Base-by-base conservation (phyloP, 306 rosid genomes). In the Prosopis cineraria region DNA sequence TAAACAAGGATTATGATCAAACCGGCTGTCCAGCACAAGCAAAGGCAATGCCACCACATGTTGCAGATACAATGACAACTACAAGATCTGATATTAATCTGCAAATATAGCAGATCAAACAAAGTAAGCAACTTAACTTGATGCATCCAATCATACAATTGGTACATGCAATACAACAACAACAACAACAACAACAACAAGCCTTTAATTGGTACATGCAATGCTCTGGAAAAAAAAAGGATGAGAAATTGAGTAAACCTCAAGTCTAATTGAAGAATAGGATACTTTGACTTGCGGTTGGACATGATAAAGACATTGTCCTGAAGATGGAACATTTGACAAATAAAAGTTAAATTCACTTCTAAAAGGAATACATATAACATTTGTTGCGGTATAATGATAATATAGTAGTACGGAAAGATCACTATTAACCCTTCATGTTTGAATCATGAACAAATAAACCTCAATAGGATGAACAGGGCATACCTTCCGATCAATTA, bases 1-100 rank as follows among this genome's bases (percentile, higher is more conserved):
- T 67, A 77, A 47, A 55, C 25, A 59, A 76, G 48, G 84, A 73
- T 80, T 83, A 76, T 73, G 76, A 70, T 80, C 97, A 76, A 65
- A 96, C 97, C 87, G 99, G 97, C 83, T 96, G 99, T 82, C 99
- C 99, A 70, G 91, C 96, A 90, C 94, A 96, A 70, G 98, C 98
- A 80, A 96, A 93, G 77, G 97, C 99, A 87, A 96, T 91, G 82
- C 99, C 99, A 62, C 98, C 94, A 81, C 97, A 96, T 22, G 99
- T 90, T 41, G 99, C 99, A 79, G 99, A 96, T 45, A 96, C 99
- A 87, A 96, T 89, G 80, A 93, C 98, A 72, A 91, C 93, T 44
- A 96, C 99, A 27, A 96, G 88, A 82, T 96, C 98, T 48, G 97
- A 96, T 83, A 96, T 91, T 90, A 96, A 87, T 82, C 97, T 93